phyloP scores from a whole-genome alignment of 441 rosid genomes.

The Pelargonium fulgidum region DNA sequence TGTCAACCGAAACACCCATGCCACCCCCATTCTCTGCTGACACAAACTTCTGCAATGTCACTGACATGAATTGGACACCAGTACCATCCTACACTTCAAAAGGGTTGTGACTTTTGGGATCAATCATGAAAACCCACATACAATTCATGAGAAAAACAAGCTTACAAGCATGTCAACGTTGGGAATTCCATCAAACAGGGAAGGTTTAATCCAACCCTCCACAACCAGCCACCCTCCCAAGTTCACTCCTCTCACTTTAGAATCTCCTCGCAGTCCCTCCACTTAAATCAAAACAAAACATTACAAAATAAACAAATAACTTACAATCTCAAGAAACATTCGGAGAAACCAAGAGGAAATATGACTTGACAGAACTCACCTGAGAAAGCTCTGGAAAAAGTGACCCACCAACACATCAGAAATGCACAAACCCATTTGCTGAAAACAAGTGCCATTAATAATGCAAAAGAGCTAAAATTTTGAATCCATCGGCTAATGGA shows the following conservation, averaged over 20 bases:
- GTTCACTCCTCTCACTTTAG: constrained; percentile 70
- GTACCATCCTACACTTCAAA: constrained; percentile 57
- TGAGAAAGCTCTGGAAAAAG: constrained; percentile 33
- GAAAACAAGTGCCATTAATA: constrained; percentile 47
- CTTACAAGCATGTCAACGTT: constrained; percentile 73
- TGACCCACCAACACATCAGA: constrained; percentile 35
- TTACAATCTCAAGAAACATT: constrained; percentile 3
- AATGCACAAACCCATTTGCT: constrained; percentile 48
- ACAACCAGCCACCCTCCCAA: constrained; percentile 80
- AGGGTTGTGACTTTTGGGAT: constrained; percentile 10
- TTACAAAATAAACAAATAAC: background rate
- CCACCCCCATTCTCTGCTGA: constrained; percentile 69
- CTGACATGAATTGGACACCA: constrained; percentile 54
- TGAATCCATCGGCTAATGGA: constrained; percentile 24
- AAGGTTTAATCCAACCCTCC: constrained; percentile 84
- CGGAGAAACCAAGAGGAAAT: background rate
- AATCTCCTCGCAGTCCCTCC: constrained; percentile 46
- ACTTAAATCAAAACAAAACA: constrained; percentile 29
- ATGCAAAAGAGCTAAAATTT: constrained; percentile 31
- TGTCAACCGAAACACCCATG: constrained; percentile 38
- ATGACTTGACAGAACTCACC: constrained; percentile 25
- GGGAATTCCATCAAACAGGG: constrained; percentile 59
- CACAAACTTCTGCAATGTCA: constrained; percentile 48
- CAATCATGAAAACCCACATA: constrained; percentile 15
- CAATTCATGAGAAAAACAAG: constrained; percentile 14